Evolutionary conservation across 305 asterid species (phyloP), one percentile per base, ranked within the genome.

Genomic region (Fraxinus baroniana): DNA sequence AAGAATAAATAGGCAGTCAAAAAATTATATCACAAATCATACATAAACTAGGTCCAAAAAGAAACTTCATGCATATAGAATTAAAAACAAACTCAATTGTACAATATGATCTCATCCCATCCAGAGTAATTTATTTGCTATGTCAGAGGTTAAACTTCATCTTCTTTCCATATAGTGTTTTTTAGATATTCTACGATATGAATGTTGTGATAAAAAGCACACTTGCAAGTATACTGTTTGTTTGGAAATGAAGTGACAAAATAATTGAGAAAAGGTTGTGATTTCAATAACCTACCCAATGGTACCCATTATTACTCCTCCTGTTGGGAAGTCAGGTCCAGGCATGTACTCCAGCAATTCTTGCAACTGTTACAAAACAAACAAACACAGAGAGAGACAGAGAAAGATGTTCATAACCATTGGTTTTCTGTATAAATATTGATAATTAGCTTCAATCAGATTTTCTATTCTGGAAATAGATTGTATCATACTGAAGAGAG

Each of bases 251-350:
- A 74, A 8, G 66, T 57, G 64, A 72, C 28, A 35, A 46, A 62
- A 18, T 18, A 36, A 49, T 33, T 71, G 10, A 77, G 62, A 79
- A 37, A 73, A 76, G 64, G 71, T 79, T 79, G 77, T n/a, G 35
- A 41, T 44, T 77, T 17, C 36, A 80, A 75, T 24, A 76, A 86
- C 91, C 86, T 89, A 96, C 99, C 99, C 99, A 82, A 87, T 80
- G 84, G 90, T 96, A 80, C 99, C 99, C 98, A 96, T 94, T 82
- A 96, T 93, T 82, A 83, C 89, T 89, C 99, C 99, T 83, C 99
- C 99, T 66, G 99, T 96, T 49, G 99, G 99, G 86, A 96, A 96
- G 88, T 96, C 99, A 62, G 99, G 99, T 78, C 98, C 99, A 26
- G 98, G 99, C 97, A 96, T 93, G 91, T 93, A 91, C 83, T 96